Percentiles rank a stretch among this genome's conserved stretches.
Conservation (phyloP, 805 yeast species). For the Spathaspora gorwiae region DNA sequence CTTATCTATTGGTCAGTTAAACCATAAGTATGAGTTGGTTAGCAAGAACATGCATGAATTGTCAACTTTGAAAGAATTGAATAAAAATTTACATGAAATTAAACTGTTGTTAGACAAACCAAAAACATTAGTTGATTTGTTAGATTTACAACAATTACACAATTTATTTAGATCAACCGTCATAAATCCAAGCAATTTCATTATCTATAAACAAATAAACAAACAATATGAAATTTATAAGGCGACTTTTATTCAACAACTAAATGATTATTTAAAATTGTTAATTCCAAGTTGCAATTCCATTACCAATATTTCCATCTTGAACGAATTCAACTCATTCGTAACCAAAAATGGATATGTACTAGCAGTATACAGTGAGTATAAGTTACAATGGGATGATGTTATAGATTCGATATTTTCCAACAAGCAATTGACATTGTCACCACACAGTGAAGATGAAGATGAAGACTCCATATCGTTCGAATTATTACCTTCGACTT, state of each 20-base stretch:
- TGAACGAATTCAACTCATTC: conserved; percentile 9
- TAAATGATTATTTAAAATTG: conserved; percentile 13
- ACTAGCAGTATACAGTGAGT: conserved; percentile 1
- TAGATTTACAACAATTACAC: conserved; percentile 9
- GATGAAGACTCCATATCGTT: not conserved
- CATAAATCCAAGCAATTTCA: not conserved
- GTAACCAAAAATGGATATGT: conserved; percentile 4
- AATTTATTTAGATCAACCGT: conserved; percentile 2
- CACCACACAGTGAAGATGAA: not conserved
- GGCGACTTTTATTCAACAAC: conserved; percentile 6
- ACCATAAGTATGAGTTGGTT: conserved; percentile 7
- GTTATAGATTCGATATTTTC: conserved; percentile 4
- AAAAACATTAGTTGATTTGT: conserved; percentile 1
- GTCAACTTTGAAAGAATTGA: conserved; percentile 7
- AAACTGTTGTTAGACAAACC: conserved; percentile 7
- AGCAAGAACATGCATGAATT: conserved; percentile 12
- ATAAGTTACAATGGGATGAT: conserved; percentile 7
- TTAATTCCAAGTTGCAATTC: conserved; percentile 18
- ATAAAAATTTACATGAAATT: not conserved
- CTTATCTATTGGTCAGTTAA: conserved; percentile 9
- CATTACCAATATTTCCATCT: conserved; percentile 5
- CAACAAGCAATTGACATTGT: not conserved
- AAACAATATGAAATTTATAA: conserved; percentile 4
- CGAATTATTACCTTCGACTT: not conserved
- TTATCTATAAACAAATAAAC: conserved; percentile 5